Percentiles rank a stretch among this genome's conserved stretches.
phyloP scores from a whole-genome alignment of 208 protist species.

The Novymonas esmeraldas region DNA sequence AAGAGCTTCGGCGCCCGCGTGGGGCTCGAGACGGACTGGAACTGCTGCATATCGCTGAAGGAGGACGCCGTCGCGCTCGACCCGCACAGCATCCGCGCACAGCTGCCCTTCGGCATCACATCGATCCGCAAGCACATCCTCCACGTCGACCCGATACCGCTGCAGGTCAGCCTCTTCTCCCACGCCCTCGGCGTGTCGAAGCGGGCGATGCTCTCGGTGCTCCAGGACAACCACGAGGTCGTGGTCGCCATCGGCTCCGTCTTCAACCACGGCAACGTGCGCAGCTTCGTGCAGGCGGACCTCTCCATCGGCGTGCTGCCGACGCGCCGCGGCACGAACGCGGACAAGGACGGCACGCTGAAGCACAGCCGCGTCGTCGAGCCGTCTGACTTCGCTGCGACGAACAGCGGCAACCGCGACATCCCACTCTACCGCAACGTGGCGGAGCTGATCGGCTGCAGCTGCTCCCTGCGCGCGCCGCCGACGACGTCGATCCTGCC shows the following conservation, averaged over 20 bases:
- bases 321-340: slow-evolving; percentile 62
- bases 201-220: slow-evolving; percentile 90
- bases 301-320: slow-evolving; percentile 90
- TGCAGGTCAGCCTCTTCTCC: slow-evolving; percentile 95
- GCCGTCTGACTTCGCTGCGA: slow-evolving; percentile 68
- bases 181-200: slow-evolving; percentile 86
- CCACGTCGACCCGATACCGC: slow-evolving; percentile 93
- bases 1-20: slow-evolving; percentile 92
- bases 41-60: slow-evolving; percentile 95
- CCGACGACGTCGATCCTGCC: slow-evolving; percentile 79
- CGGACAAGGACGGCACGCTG: slow-evolving; percentile 69
- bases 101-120: slow-evolving; percentile 94
- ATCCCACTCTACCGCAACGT: slow-evolving; percentile 84
- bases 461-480: slow-evolving; percentile 75
- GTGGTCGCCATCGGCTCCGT: slow-evolving; percentile 92
- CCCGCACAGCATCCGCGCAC: slow-evolving; percentile 87
- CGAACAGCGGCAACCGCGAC: slow-evolving; percentile 67
- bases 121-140: slow-evolving; percentile 93
- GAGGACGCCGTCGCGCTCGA: slow-evolving; percentile 84
- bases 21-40: slow-evolving; percentile 95
- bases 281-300: slow-evolving; percentile 93
- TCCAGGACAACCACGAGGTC: slow-evolving; percentile 95
- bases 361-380: slow-evolving; percentile 67
- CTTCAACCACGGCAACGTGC: slow-evolving; percentile 93
- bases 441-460: slow-evolving; percentile 83